These are phyloP conservation scores for sunflower (Helianthus annuus) DNA, from an alignment of 129 eudicot species.

Conservation along the genomic window DNA sequence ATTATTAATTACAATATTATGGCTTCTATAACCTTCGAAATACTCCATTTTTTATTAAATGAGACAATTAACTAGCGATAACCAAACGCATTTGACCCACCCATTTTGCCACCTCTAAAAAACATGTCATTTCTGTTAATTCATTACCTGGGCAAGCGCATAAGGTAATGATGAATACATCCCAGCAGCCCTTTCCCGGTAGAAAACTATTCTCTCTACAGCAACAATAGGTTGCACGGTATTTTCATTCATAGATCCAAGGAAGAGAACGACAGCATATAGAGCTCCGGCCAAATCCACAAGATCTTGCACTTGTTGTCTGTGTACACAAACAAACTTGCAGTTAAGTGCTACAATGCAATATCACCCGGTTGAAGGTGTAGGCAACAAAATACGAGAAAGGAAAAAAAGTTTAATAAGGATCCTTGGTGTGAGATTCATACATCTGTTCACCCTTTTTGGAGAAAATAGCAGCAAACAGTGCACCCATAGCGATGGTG, in stretches of 20 bases:
- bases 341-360: not conserved
- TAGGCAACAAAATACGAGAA: not conserved
- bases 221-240: slow-evolving; percentile 11
- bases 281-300: slow-evolving; percentile 6
- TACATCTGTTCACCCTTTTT: slow-evolving; percentile 26
- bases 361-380: not conserved
- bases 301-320: slow-evolving; percentile 12
- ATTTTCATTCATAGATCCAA: slow-evolving; percentile 10
- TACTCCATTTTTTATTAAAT: not conserved
- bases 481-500: slow-evolving; percentile 2
- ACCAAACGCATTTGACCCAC: not conserved
- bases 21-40: not conserved
- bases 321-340: slow-evolving; percentile 10
- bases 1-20: not conserved
- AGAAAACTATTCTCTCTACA: slow-evolving; percentile 16
- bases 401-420: not conserved
- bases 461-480: slow-evolving; percentile 18
- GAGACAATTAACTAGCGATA: not conserved
- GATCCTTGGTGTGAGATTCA: not conserved
- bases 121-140: not conserved
- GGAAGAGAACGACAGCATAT: not conserved
- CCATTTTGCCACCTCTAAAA: not conserved
- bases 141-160: slow-evolving; percentile 4
- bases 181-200: slow-evolving; percentile 25
- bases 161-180: slow-evolving; percentile 28